Base-by-base conservation (phyloP, 805 yeast species). In the Aciculoconidium aculeatum region DNA sequence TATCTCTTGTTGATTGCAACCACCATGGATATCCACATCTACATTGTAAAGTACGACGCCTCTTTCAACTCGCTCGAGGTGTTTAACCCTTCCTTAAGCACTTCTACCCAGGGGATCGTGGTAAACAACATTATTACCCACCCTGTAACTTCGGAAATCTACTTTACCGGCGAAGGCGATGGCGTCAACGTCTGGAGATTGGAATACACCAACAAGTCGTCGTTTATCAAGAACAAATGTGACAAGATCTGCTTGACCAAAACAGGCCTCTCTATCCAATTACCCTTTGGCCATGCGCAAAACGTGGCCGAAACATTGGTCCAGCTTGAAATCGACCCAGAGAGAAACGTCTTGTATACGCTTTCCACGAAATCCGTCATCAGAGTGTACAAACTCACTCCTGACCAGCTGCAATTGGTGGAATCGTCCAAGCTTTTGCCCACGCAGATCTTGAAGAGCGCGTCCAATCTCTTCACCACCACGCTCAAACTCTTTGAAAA, bases 121-220 rank as follows among this genome's bases (percentile, higher is more conserved):
- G 85, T 80, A 10, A 73, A 74, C 45, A 69, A 73, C 23, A 72
- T 90, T 30, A 63, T 70, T 1, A 63, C 72, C 2, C 72, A 74
- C 44, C 74, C 75, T 12, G 56, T 61, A 24, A 77, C 92, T 1
- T 81, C 85, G 26, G 87, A 90, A 33, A 74, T 92, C 4, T 85
- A 84, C 50, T 85, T 94, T 53, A 69, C 83, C 6, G 94, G 95
- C n/a, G 70, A 70, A 22, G 75, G 79, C 12, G 86, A 83, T 41
- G 90, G 87, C 2, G 58, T 67, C 20, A 77, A 88, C 42, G 67
- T 92, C 23, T 92, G 96, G 95, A 90, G 85, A 49, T 62, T 92
- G 31, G 78, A 75, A 35, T 92, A 92, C 51, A 72, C 88, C 5
- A 81, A 79, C 40, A 72, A 81, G 15, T 92, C 86, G 27, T 80